These are phyloP conservation scores for Myriosclerotinia scirpicola DNA, from an alignment of 2,329 filamentous ascomycete species.

Conservation along the genomic window DNA sequence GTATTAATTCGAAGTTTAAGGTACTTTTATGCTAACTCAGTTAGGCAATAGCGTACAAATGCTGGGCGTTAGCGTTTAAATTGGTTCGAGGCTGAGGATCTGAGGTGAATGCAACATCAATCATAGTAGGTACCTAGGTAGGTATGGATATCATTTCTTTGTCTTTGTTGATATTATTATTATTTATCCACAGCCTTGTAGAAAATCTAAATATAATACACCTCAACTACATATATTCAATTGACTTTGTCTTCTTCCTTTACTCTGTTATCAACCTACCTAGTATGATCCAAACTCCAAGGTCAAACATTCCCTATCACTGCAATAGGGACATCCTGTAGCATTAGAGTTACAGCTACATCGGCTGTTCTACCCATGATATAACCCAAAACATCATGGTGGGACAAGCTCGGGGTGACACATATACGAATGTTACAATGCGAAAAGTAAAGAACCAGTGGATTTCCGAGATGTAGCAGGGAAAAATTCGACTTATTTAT, in stretches of 20 bases:
- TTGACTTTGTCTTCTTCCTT: not conserved
- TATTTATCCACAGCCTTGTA: too few species aligned
- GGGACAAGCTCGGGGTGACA: conserved; percentile 8
- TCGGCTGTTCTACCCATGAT: not conserved
- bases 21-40: not conserved
- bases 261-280: too few species aligned
- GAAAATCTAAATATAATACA: too few species aligned
- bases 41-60: not conserved
- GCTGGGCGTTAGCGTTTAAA: not conserved
- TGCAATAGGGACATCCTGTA: not conserved
- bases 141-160: not conserved
- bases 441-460: conserved; percentile 6
- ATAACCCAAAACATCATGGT: not conserved
- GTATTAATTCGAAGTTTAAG: conserved; percentile 11
- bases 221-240: too few species aligned
- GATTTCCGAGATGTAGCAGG: conserved; percentile 1
- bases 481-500: not conserved
- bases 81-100: conserved; percentile 13
- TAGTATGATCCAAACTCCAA: not conserved
- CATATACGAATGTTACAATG: conserved; percentile 15
- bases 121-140: too few species aligned
- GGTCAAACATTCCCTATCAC: not conserved
- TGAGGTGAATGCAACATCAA: not conserved
- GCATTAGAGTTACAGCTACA: not conserved
- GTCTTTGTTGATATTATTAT: not conserved